These are phyloP conservation scores for Meyerozyma smithsonii DNA, from an alignment of 1,139 yeast genomes.

Conservation along the genomic window DNA sequence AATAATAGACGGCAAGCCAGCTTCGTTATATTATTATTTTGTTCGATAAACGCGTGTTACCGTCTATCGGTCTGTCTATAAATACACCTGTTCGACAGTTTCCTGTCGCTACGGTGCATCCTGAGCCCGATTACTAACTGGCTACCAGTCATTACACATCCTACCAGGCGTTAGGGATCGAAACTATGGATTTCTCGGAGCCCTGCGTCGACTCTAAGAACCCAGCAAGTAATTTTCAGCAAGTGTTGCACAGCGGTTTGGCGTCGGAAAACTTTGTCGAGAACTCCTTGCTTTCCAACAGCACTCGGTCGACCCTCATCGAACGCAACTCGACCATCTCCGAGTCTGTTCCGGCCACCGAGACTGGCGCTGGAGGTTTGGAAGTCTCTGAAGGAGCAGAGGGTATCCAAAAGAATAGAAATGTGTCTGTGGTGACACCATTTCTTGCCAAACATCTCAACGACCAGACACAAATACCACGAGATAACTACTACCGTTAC, in stretches of 20 bases:
- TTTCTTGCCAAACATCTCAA: constrained; percentile 41
- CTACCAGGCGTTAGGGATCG: no score
- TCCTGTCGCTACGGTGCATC: no score
- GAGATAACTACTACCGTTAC: constrained; percentile 55
- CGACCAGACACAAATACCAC: constrained; percentile 39
- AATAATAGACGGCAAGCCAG: no score
- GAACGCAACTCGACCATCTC: not conserved
- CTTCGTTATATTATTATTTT: not conserved
- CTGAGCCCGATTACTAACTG: no score
- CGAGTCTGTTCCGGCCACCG: not conserved
- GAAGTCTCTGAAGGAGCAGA: no score
- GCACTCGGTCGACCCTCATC: not conserved
- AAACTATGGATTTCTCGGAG: not conserved
- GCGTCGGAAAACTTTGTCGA: not conserved
- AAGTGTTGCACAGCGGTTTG: not conserved
- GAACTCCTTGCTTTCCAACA: not conserved
- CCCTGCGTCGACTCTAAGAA: not conserved
- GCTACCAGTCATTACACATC: no score
- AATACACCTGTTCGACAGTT: no score
- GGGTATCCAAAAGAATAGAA: constrained; percentile 2
- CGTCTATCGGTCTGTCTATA: not conserved
- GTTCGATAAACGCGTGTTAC: not conserved
- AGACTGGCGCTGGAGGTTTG: not conserved
- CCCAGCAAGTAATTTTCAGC: not conserved
- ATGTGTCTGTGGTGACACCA: constrained; percentile 41